Conservation (phyloP, 2,329 filamentous ascomycete genomes). For the Trichoderma gracile region DNA sequence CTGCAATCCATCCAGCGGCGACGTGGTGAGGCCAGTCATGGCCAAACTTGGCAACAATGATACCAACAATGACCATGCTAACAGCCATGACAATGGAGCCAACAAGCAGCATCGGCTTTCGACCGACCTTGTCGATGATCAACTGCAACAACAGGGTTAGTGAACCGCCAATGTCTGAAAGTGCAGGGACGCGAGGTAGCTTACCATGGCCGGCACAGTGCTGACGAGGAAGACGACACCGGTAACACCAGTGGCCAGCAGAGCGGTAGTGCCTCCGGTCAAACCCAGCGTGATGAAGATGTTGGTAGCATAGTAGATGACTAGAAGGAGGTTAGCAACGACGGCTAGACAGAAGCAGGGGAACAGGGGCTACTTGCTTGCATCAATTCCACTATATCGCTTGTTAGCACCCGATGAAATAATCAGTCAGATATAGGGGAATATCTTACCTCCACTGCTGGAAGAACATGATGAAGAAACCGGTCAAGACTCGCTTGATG, state of each 20-base stretch:
- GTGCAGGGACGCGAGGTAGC: not conserved
- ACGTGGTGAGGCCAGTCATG: slow-evolving; percentile 57
- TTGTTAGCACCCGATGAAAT: not conserved
- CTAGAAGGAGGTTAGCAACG: too few relatives aligned
- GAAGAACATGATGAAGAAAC: slow-evolving; percentile 60
- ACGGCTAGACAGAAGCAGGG: too few relatives aligned
- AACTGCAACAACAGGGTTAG: slow-evolving; percentile 36
- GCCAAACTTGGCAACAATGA: slow-evolving; percentile 65
- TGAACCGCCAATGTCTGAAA: not conserved
- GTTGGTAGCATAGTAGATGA: slow-evolving; percentile 69
- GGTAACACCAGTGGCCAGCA: slow-evolving; percentile 70
- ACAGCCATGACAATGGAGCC: slow-evolving; percentile 69
- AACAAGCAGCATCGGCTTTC: slow-evolving; percentile 62
- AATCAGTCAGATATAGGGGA: too few relatives aligned
- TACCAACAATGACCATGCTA: slow-evolving; percentile 71
- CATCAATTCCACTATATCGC: slow-evolving; percentile 28
- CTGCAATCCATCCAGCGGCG: slow-evolving; percentile 69
- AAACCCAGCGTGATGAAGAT: slow-evolving; percentile 70
- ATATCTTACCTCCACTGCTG: slow-evolving; percentile 44
- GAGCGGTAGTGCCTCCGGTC: slow-evolving; percentile 48
- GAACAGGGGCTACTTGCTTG: not conserved
- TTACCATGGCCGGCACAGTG: slow-evolving; percentile 62
- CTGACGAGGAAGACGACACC: slow-evolving; percentile 69
- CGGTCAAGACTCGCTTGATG: slow-evolving; percentile 64
- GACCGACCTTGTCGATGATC: slow-evolving; percentile 64